Percentiles rank a stretch among this genome's conserved stretches.
Evolutionary conservation across 1,139 yeast genomes (phyloP).

Genomic region (Candida glucosophila): DNA sequence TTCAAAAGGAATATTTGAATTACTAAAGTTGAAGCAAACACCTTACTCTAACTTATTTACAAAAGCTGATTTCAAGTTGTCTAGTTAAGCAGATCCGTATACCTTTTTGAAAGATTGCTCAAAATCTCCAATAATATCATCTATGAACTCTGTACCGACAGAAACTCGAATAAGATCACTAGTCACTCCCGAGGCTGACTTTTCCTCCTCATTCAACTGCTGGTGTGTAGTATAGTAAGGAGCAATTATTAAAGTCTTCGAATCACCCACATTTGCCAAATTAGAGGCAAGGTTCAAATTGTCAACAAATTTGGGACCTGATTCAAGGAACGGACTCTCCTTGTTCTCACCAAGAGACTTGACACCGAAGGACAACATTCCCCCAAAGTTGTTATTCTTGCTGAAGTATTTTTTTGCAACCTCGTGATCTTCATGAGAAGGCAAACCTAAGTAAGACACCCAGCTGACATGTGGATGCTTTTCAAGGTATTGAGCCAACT

Average conservation of each 20-base stretch:
- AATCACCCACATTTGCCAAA: conserved; percentile 95
- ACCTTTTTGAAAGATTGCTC: conserved; percentile 67
- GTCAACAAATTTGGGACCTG: conserved; percentile 81
- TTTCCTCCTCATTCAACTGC: conserved; percentile 78
- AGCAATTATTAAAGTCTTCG: conserved; percentile 88
- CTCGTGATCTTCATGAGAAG: conserved; percentile 74
- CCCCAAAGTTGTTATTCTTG: conserved; percentile 65
- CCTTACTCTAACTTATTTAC: too few relatives aligned
- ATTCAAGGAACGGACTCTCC: conserved; percentile 53
- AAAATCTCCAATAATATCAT: conserved; percentile 80
- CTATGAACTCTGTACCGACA: conserved; percentile 84
- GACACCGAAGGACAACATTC: conserved; percentile 83
- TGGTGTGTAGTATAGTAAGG: conserved; percentile 95
- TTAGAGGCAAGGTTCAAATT: conserved; percentile 75
- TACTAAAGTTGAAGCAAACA: too few relatives aligned
- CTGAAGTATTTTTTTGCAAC: conserved; percentile 72
- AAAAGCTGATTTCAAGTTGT: too few relatives aligned
- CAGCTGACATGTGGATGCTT: conserved; percentile 64
- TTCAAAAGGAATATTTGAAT: conserved; percentile 1
- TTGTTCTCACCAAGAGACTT: conserved; percentile 46
- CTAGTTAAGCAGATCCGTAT: conserved; percentile 20
- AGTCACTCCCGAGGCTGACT: conserved; percentile 73
- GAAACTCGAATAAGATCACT: conserved; percentile 83
- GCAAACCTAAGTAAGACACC: conserved; percentile 90
- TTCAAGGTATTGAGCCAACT: conserved; percentile 72